These are phyloP conservation scores for Ogataea angusta DNA, from an alignment of 805 yeast genomes.

Conservation along the genomic window DNA sequence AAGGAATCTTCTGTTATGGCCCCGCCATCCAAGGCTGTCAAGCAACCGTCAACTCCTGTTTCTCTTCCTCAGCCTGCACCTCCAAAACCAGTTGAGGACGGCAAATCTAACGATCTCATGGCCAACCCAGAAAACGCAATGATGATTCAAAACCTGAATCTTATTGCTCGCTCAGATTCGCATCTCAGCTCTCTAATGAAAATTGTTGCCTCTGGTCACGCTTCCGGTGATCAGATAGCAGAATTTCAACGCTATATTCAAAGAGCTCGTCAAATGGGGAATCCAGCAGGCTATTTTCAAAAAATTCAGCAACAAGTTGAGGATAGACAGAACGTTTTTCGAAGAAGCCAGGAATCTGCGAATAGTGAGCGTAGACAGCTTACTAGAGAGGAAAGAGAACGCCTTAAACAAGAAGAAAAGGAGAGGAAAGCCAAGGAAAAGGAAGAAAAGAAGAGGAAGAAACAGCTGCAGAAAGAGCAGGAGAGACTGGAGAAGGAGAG, in stretches of 20 bases:
- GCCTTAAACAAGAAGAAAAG: slow-evolving; percentile 17
- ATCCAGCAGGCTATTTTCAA: slow-evolving; percentile 28
- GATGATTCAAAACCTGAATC: slow-evolving; percentile 81
- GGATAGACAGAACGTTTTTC: slow-evolving; percentile 9
- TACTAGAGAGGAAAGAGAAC: slow-evolving; percentile 22
- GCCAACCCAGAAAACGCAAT: slow-evolving; percentile 63
- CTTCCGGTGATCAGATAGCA: slow-evolving; percentile 65
- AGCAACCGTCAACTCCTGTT: neutral
- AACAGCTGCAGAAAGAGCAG: slow-evolving; percentile 24
- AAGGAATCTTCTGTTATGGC: neutral
- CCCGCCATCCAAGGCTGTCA: neutral
- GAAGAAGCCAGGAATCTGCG: slow-evolving; percentile 14
- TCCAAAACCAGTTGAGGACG: slow-evolving; percentile 10
- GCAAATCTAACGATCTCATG: slow-evolving; percentile 27
- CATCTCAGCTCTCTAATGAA: slow-evolving; percentile 72
- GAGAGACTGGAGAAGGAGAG: slow-evolving; percentile 21
- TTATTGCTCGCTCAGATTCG: slow-evolving; percentile 73
- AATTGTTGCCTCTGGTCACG: slow-evolving; percentile 80
- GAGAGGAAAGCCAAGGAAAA: slow-evolving; percentile 26
- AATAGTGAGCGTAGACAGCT: slow-evolving; percentile 23
- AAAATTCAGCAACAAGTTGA: slow-evolving; percentile 22
- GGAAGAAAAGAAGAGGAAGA: slow-evolving; percentile 22
- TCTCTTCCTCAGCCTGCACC: neutral
- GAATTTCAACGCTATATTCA: slow-evolving; percentile 80
- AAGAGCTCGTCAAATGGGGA: slow-evolving; percentile 74